phyloP scores from a whole-genome alignment of 1,139 yeast genomes.

The Candida frijolesensis region DNA sequence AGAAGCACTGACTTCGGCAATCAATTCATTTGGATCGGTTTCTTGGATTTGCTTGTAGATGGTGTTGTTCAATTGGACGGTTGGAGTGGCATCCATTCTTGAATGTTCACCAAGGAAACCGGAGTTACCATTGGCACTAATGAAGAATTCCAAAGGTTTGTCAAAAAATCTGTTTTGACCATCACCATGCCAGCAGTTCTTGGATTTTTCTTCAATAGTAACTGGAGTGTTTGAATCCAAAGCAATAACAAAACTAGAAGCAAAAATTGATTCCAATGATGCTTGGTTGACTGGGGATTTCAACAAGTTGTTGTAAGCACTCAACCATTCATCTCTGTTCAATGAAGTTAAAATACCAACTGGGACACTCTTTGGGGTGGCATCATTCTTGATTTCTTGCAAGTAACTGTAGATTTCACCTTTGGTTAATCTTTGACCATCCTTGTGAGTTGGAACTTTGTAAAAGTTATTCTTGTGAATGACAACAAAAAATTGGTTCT shows the following conservation, averaged over 20 bases:
- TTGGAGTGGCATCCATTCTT: slow-evolving; percentile 98
- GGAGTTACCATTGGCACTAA: slow-evolving; percentile 81
- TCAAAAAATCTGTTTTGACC: slow-evolving; percentile 90
- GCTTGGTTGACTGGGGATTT: slow-evolving; percentile 58
- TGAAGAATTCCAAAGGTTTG: slow-evolving; percentile 86
- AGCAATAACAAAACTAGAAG: slow-evolving; percentile 79
- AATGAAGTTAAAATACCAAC: slow-evolving; percentile 82
- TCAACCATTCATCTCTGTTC: slow-evolving; percentile 83
- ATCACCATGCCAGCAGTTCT: slow-evolving; percentile 92
- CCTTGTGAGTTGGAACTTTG: slow-evolving; percentile 70
- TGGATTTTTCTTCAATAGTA: slow-evolving; percentile 83
- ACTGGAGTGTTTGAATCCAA: slow-evolving; percentile 76
- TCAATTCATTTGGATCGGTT: slow-evolving; percentile 37
- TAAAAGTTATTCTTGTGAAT: slow-evolving; percentile 79
- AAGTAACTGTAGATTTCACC: slow-evolving; percentile 71
- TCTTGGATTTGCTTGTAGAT: slow-evolving; percentile 60
- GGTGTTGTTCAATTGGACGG: slow-evolving; percentile 82
- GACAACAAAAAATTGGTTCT: slow-evolving; percentile 73
- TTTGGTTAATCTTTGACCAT: slow-evolving; percentile 58
- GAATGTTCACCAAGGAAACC: slow-evolving; percentile 98
- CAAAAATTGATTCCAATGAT: slow-evolving; percentile 69
- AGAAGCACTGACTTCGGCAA: slow-evolving; percentile 31
- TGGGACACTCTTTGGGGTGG: slow-evolving; percentile 46
- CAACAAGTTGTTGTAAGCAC: slow-evolving; percentile 58
- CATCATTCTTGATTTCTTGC: slow-evolving; percentile 47